Conservation (phyloP, 345 rosid genomes). For the Salix viminalis region DNA sequence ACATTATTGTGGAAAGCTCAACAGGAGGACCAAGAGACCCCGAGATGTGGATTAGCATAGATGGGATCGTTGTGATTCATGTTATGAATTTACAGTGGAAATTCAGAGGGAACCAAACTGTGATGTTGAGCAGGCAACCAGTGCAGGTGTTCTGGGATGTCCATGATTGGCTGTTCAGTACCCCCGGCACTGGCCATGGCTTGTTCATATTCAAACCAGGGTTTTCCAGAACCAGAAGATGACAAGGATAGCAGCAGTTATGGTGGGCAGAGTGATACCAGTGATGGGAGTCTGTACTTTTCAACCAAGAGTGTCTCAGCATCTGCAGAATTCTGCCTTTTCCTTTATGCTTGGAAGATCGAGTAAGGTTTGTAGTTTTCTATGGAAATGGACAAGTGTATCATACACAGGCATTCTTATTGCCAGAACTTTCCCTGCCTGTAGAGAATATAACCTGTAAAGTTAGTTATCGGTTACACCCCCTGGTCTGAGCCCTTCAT, state of each 20-base stretch:
- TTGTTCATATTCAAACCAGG: constrained; percentile 86
- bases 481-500: not conserved
- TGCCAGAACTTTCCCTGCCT: not conserved
- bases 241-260: constrained; percentile 49
- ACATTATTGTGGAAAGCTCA: constrained; percentile 78
- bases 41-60: constrained; percentile 94
- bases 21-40: constrained; percentile 57
- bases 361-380: constrained; percentile 41
- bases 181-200: constrained; percentile 62
- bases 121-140: constrained; percentile 61
- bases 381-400: not conserved
- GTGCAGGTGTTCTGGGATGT: constrained; percentile 88
- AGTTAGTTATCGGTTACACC: not conserved
- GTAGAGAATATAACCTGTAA: not conserved
- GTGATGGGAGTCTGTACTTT: constrained; percentile 56
- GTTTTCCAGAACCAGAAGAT: constrained; percentile 42
- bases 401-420: not conserved
- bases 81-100: constrained; percentile 89
- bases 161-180: constrained; percentile 83
- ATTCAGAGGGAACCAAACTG: constrained; percentile 91
- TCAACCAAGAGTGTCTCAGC: constrained; percentile 37
- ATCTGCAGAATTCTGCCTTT: constrained; percentile 64
- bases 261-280: constrained; percentile 50
- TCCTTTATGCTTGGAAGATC: constrained; percentile 85
- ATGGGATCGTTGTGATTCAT: constrained; percentile 66